Percentiles rank a stretch among this genome's conserved stretches.
phyloP scores from a whole-genome alignment of 108 stramenopile species.

The Nitzschia sp. region DNA sequence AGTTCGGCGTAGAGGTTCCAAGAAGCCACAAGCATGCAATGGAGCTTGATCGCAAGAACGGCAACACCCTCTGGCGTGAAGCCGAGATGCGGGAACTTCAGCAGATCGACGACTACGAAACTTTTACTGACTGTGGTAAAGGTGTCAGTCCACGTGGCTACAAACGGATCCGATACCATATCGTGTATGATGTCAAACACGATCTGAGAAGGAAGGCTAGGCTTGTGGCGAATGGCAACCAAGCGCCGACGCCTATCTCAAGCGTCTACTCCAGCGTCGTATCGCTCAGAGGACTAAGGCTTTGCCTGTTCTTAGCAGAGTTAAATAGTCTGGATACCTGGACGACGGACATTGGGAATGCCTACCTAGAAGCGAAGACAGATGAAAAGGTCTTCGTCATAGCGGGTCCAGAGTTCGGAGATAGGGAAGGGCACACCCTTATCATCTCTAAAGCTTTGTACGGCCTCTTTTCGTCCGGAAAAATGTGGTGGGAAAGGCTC shows the following conservation, averaged over 20 bases:
- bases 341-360: slow-evolving; percentile 36
- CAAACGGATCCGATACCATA: slow-evolving; percentile 33
- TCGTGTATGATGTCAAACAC: slow-evolving; percentile 39
- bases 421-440: slow-evolving; percentile 30
- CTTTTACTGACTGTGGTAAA: slow-evolving; percentile 27
- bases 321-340: slow-evolving; percentile 34
- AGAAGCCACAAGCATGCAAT: slow-evolving; percentile 12
- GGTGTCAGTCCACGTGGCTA: slow-evolving; percentile 18
- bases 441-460: slow-evolving; percentile 39
- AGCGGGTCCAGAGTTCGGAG: slow-evolving; percentile 45
- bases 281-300: slow-evolving; percentile 16
- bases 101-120: no score
- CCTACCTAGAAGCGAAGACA: no score
- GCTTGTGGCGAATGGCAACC: slow-evolving; percentile 38
- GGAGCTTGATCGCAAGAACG: slow-evolving; percentile 14
- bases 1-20: slow-evolving; percentile 31
- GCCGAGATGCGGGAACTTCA: no score
- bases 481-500: no score
- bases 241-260: slow-evolving; percentile 22
- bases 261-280: slow-evolving; percentile 43
- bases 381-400: slow-evolving; percentile 42
- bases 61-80: no score
- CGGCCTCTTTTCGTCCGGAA: slow-evolving; percentile 24
- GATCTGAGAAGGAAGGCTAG: slow-evolving; percentile 32
- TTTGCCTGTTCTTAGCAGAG: slow-evolving; percentile 34